Conservation (phyloP, 768 basidiomycete genomes). For the Serendipita vermifera region DNA sequence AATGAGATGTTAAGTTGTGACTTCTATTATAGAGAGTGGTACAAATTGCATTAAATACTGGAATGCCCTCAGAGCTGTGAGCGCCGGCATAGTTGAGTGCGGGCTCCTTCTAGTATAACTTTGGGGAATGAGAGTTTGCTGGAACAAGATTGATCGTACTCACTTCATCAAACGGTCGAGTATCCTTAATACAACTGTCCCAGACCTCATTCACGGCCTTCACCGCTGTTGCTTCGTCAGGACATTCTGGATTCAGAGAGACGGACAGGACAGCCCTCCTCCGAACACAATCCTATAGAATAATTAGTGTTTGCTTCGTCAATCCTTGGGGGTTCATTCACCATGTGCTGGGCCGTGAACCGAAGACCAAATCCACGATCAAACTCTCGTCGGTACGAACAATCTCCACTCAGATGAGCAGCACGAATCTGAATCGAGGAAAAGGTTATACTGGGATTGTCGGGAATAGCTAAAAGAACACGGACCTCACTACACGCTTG, state of each 20-base stretch:
- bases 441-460: conserved; percentile 7
- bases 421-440: conserved; percentile 65
- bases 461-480: neutral
- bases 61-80: neutral
- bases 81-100: neutral
- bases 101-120: too few species aligned
- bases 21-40: too few species aligned
- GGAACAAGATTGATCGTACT: too few species aligned
- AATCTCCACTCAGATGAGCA: conserved; percentile 88
- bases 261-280: conserved; percentile 78
- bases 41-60: conserved; percentile 23
- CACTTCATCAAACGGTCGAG: conserved; percentile 94
- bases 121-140: too few species aligned
- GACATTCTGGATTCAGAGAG: conserved; percentile 64
- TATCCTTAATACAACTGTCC: conserved; percentile 93
- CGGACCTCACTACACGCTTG: conserved; percentile 92
- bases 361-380: conserved; percentile 51
- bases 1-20: too few species aligned
- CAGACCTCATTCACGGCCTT: conserved; percentile 91
- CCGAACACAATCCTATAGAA: conserved; percentile 68
- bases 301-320: neutral
- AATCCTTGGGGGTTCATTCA: conserved; percentile 24
- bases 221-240: conserved; percentile 63
- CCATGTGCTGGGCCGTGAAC: conserved; percentile 93
- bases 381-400: conserved; percentile 72